A percentile compares a stretch with the other conserved stretches of the same genome.
Conservation (phyloP, 345 rosid genomes). For the Leavenworthia alabamica region DNA sequence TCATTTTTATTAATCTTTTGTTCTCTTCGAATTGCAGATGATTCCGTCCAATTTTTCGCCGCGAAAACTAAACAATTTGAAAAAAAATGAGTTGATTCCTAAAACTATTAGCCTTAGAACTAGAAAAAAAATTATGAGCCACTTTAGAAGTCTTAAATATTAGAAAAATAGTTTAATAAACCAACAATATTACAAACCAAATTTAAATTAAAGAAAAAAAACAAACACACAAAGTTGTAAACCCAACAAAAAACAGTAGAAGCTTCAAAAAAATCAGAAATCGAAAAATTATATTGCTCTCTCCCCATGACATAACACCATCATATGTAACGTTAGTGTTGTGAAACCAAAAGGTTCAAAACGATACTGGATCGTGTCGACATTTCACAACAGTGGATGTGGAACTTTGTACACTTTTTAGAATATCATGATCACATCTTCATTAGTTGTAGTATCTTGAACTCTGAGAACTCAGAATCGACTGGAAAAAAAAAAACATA, state of each 20-base stretch:
- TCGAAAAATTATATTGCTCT: neutral
- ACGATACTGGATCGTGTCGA: neutral
- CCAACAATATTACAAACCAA: neutral
- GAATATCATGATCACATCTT: neutral
- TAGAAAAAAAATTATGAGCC: too few relatives aligned
- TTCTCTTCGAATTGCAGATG: too few relatives aligned
- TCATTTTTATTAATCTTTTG: too few relatives aligned
- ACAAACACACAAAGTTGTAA: neutral
- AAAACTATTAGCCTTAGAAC: too few relatives aligned
- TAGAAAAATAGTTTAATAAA: neutral
- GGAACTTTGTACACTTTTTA: neutral
- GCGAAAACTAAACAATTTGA: too few relatives aligned
- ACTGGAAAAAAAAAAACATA: too few relatives aligned
- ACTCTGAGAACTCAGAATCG: slow-evolving; percentile 21
- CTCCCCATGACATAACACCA: neutral
- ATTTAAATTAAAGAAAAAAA: neutral
- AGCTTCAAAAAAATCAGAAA: neutral
- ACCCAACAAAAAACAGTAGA: neutral
- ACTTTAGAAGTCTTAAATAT: too few relatives aligned
- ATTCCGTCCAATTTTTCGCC: too few relatives aligned
- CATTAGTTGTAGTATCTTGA: slow-evolving; percentile 19
- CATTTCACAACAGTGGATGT: neutral
- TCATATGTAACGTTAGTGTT: neutral
- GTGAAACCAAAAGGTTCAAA: neutral
- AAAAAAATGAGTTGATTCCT: too few relatives aligned